Base-by-base conservation (phyloP, 257 asterid genomes). In the Datura wrightii region DNA sequence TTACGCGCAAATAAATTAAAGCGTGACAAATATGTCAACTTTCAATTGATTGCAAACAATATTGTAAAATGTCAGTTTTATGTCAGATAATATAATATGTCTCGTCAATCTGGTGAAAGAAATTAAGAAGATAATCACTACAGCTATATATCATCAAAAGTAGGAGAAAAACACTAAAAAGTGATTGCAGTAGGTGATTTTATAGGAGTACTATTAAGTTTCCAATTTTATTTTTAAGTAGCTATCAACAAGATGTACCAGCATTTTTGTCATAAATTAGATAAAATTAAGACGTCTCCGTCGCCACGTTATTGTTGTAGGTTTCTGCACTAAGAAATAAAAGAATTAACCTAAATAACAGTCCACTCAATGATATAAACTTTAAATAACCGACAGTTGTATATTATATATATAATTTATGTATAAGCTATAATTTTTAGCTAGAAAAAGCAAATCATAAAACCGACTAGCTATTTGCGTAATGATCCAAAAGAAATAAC, bases 41-140 rank as follows among this genome's bases (percentile, higher is more conserved):
- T 8, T 39, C 3, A 72, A 46, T 76, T 76, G 19, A 46, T 31
- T 50, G 62, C 48, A 66, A 36, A 65, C 71, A 11, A 13, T 65
- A 11, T 13, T 34, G n/a, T 65, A 13, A 65, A 65, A 14, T 69
- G 52, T 39, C 52, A 39, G 39, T 2, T 50, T 50, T 31, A 19
- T 72, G 80, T 46, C n/a, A n/a, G 80, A 53, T 48, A n/a, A n/a
- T n/a, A n/a, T n/a, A n/a, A n/a, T n/a, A 44, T 48, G 60, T 48
- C 80, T 74, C 60, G 5, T 48, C 81, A 24, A 74, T 48, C 4
- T 1, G 14, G 81, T 50, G 60, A 76, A 50, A 31, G 11, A 74
- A 50, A 48, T 3, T 11, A 48, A 6, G 36, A n/a, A 3, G 44
- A 63, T 63, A 34, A 37, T 67, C 15, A 67, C 76, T 67, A 70